A percentile compares a stretch with the other conserved stretches of the same genome.
phyloP scores from a whole-genome alignment of 306 rosid genomes.

The Acacia acuminata region DNA sequence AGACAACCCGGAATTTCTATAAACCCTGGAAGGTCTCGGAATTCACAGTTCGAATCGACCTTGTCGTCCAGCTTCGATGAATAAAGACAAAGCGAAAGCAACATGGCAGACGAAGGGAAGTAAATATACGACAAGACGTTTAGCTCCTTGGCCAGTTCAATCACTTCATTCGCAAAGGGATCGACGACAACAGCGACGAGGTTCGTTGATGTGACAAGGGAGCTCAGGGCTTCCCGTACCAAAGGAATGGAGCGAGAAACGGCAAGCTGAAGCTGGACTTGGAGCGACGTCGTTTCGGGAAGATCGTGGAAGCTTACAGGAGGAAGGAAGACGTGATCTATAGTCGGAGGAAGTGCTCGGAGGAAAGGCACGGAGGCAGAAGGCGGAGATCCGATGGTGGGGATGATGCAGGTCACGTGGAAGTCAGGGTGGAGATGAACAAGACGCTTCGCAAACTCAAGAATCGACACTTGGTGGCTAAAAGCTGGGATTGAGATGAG shows the following conservation, averaged over 20 bases:
- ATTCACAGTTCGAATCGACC: background rate
- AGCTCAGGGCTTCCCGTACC: conserved; percentile 3
- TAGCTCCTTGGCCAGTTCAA: conserved; percentile 32
- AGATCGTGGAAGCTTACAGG: conserved; percentile 26
- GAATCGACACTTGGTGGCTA: background rate
- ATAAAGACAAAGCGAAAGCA: background rate
- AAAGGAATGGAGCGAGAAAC: conserved; percentile 29
- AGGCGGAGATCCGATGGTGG: background rate
- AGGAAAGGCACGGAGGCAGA: conserved; percentile 14
- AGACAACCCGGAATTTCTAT: background rate
- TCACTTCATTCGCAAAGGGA: conserved; percentile 30
- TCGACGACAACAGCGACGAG: conserved; percentile 38
- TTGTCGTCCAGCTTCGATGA: background rate
- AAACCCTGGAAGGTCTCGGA: background rate
- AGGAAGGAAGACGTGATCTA: conserved; percentile 41
- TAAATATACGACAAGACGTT: conserved; percentile 35
- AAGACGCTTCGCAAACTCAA: background rate
- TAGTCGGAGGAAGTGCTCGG: conserved; percentile 25
- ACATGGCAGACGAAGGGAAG: conserved; percentile 39
- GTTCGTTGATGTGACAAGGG: background rate
- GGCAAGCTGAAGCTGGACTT: conserved; percentile 19
- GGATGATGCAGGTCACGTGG: background rate
- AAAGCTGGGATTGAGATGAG: background rate
- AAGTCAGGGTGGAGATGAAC: background rate
- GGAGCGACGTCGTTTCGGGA: background rate